Conservation (phyloP, 1,139 yeast species). For the Sugiyamaella pinicola region DNA sequence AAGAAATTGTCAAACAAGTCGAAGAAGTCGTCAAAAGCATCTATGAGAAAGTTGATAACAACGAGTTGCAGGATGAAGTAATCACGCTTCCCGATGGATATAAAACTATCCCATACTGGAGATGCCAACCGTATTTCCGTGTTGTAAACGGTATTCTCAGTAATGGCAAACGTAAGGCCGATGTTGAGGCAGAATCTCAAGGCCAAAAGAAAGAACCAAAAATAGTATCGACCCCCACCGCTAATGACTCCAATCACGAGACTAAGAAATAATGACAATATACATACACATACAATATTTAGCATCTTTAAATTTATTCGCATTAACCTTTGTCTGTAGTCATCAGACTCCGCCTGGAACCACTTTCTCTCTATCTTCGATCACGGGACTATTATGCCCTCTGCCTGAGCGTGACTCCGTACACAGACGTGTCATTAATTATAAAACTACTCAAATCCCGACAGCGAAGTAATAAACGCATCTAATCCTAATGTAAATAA, state of each 20-base stretch:
- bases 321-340: background rate
- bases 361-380: too few species aligned
- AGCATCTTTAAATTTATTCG: slow-evolving; percentile 13
- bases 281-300: too few species aligned
- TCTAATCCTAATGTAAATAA: slow-evolving; percentile 45
- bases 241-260: background rate
- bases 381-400: too few species aligned
- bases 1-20: slow-evolving; percentile 64
- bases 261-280: background rate
- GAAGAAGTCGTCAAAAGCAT: slow-evolving; percentile 65
- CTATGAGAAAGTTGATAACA: slow-evolving; percentile 44
- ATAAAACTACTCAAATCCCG: slow-evolving; percentile 36
- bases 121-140: slow-evolving; percentile 94
- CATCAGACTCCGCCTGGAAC: too few species aligned
- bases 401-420: too few species aligned
- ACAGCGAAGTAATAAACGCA: slow-evolving; percentile 44
- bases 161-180: slow-evolving; percentile 29
- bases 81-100: slow-evolving; percentile 69
- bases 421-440: too few species aligned
- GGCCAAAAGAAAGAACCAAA: slow-evolving; percentile 6
- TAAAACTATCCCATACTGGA: slow-evolving; percentile 89
- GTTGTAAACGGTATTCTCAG: slow-evolving; percentile 31
- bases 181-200: slow-evolving; percentile 7
- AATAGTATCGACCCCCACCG: background rate
- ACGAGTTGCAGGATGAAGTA: slow-evolving; percentile 44